Conservation (phyloP, 768 basidiomycete genomes). For the Asterophora parasitica region DNA sequence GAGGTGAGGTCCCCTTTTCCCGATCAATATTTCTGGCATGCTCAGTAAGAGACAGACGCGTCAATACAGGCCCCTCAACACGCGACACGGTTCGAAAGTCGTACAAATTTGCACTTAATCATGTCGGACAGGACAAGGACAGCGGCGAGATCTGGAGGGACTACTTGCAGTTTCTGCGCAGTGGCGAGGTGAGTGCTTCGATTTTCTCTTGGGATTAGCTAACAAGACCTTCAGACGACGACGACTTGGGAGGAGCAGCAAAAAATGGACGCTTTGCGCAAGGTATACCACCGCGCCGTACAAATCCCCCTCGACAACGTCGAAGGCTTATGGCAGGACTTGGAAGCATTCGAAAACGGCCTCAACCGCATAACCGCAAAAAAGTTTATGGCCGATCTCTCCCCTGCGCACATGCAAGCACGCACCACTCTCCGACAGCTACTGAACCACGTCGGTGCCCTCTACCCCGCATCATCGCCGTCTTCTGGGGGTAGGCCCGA, state of each 20-base stretch:
- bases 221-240: slow-evolving; percentile 36
- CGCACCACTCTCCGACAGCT: slow-evolving; percentile 83
- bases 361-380: slow-evolving; percentile 94
- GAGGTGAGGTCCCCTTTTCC: slow-evolving; percentile 47
- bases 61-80: slow-evolving; percentile 59
- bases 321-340: slow-evolving; percentile 89
- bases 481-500: slow-evolving; percentile 37
- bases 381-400: slow-evolving; percentile 92
- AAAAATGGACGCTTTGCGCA: slow-evolving; percentile 89
- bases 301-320: slow-evolving; percentile 93
- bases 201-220: slow-evolving; percentile 18
- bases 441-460: slow-evolving; percentile 56
- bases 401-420: slow-evolving; percentile 93
- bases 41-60: slow-evolving; percentile 40
- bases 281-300: slow-evolving; percentile 89
- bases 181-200: slow-evolving; percentile 57
- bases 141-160: slow-evolving; percentile 92
- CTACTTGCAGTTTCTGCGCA: slow-evolving; percentile 84
- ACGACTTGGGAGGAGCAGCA: slow-evolving; percentile 96
- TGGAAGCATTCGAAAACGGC: slow-evolving; percentile 85
- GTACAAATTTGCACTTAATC: slow-evolving; percentile 87
- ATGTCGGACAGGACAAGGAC: slow-evolving; percentile 90
- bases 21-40: not conserved
- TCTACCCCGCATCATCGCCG: slow-evolving; percentile 40
- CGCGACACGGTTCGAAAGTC: slow-evolving; percentile 81